Conservation (phyloP, 2,329 filamentous ascomycete genomes). For the Penicillium decumbens region DNA sequence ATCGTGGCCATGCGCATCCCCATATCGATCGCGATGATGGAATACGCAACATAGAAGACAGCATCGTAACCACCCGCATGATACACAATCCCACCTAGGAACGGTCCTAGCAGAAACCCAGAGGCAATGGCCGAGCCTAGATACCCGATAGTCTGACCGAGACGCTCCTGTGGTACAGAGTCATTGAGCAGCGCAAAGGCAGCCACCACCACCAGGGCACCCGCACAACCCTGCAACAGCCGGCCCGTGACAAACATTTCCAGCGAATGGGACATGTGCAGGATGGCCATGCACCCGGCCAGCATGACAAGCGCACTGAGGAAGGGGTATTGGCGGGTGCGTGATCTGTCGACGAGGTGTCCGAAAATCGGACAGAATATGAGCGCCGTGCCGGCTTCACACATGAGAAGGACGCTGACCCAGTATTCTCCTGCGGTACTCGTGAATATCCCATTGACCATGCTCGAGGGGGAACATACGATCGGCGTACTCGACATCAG, state of each 20-base stretch:
- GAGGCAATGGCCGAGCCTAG: not conserved
- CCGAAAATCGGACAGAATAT: not conserved
- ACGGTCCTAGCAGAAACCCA: not conserved
- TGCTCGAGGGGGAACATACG: not conserved
- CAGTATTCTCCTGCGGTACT: not conserved
- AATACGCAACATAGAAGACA: not conserved
- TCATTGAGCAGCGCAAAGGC: not conserved
- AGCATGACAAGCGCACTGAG: not conserved
- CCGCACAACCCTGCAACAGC: not conserved
- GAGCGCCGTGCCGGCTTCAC: not conserved
- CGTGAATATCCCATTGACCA: not conserved
- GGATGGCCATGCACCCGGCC: not conserved
- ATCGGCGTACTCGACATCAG: not conserved
- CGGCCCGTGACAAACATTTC: not conserved
- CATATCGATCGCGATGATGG: not conserved
- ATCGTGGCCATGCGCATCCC: not conserved
- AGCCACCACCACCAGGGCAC: not conserved
- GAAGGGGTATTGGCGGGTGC: not conserved
- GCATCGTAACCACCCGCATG: not conserved
- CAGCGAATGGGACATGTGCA: not conserved
- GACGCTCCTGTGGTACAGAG: not conserved
- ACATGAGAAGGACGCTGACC: not conserved
- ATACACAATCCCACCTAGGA: not conserved
- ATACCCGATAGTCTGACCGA: not conserved
- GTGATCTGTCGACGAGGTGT: not conserved